Evolutionary conservation across 441 rosid species (phyloP), one percentile per base, ranked within the genome.

Genomic region (Syzygium malaccense): DNA sequence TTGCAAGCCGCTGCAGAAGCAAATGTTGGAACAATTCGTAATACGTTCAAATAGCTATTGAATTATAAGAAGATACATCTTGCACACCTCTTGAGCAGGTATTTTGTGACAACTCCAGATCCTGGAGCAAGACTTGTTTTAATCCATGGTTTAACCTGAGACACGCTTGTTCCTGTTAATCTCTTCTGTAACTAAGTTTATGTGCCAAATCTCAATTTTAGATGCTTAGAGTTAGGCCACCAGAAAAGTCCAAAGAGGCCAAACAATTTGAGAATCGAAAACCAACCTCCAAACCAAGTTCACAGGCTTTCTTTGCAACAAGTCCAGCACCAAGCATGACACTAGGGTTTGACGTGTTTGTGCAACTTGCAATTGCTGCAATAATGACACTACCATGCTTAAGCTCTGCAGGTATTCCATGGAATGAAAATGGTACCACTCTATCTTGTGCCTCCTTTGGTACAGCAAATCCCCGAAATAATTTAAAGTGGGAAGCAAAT

Each of bases 41-140:
- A 56, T 23, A 78, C 75, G 10, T n/a, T 60, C 41, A 18, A 48
- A 58, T 71, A 64, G 86, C 66, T 79, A 51, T 85, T 23, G 30
- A 14, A 80, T 71, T 37, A 71, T 37, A 37, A 20, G 17, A 37
- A 71, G 49, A 80, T 10, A 78, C 86, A 41, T 55, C 71, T 54
- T 14, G 71, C 91, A 45, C 32, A 95, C 96, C 95, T 95, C 90
- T 91, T 85, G 32, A 88, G 94, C 88, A 95, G 88, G 89, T 93
- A 94, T 87, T 92, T 91, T 25, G 91, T 92, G 55, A 94, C 94
- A 90, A 94, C 96, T 86, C 95, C 92, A 86, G 95, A 95, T 23
- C 96, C 96, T 19, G 96, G 94, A 41, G 92, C 95, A 90, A 95
- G 94, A 88, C 94, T 95, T 85, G 96, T 95, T 90, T 94, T 94